Conservation (phyloP, 805 yeast species). For the Kockiozyma suomiensis region DNA sequence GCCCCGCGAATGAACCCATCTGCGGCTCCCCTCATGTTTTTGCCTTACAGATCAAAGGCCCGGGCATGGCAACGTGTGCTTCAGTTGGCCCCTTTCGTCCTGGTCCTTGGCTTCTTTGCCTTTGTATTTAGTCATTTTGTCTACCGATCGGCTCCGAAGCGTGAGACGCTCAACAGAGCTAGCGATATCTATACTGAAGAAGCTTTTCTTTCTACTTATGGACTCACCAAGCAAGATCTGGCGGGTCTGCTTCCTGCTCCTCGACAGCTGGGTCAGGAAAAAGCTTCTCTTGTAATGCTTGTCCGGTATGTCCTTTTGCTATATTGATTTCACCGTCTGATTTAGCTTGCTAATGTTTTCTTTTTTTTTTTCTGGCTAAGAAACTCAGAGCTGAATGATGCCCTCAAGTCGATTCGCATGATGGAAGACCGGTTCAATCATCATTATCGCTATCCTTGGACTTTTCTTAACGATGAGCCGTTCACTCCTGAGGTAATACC, state of each 20-base stretch:
- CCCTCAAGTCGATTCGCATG: slow-evolving; percentile 62
- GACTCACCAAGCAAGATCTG: slow-evolving; percentile 17
- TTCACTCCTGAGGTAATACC: slow-evolving; percentile 58
- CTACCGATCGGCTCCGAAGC: slow-evolving; percentile 2
- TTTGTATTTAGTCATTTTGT: slow-evolving; percentile 7
- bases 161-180: neutral
- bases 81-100: slow-evolving; percentile 7
- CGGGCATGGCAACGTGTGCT: slow-evolving; percentile 9
- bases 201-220: slow-evolving; percentile 10
- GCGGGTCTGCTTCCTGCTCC: slow-evolving; percentile 16
- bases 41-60: slow-evolving; percentile 1
- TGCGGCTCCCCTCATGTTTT: slow-evolving; percentile 3
- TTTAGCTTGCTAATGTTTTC: too few relatives aligned
- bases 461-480: slow-evolving; percentile 78
- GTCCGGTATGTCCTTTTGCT: slow-evolving; percentile 52
- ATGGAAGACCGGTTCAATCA: slow-evolving; percentile 81
- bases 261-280: slow-evolving; percentile 56
- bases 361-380: slow-evolving; percentile 37
- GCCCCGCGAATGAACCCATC: slow-evolving; percentile 9
- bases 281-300: slow-evolving; percentile 86
- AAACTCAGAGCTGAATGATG: slow-evolving; percentile 60
- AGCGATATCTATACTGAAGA: slow-evolving; percentile 18
- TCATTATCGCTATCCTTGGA: slow-evolving; percentile 84
- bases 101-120: slow-evolving; percentile 6
- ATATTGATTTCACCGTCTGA: neutral